A percentile compares a stretch with the other conserved stretches of the same genome.
Evolutionary conservation across 805 yeast genomes (phyloP).

Genomic region (Starmera pachycereana): DNA sequence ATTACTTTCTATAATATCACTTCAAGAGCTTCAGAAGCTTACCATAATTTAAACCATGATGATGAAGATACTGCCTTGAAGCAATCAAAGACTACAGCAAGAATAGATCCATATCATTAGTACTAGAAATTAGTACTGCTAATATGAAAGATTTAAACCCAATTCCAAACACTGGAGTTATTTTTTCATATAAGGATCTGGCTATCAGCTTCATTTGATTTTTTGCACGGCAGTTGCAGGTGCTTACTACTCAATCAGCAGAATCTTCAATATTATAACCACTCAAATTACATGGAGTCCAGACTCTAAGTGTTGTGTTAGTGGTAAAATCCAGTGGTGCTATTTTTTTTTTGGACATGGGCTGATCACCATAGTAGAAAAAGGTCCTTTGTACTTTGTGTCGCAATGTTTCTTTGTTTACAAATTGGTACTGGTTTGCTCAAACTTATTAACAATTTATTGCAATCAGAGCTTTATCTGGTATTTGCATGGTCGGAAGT

Average conservation of each 20-base stretch:
- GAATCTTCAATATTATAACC: conserved; percentile 30
- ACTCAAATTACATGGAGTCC: conserved; percentile 63
- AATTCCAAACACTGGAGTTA: conserved; percentile 43
- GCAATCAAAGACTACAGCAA: conserved; percentile 7
- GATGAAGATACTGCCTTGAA: not conserved
- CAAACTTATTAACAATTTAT: conserved; percentile 47
- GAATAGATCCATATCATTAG: conserved; percentile 19
- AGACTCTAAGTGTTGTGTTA: conserved; percentile 54
- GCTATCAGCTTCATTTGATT: conserved; percentile 69
- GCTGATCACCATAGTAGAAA: conserved; percentile 60
- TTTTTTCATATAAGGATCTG: conserved; percentile 48
- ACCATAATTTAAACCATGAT: not conserved
- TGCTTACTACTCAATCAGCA: conserved; percentile 39
- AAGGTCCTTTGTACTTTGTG: conserved; percentile 49
- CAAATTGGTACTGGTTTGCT: conserved; percentile 58
- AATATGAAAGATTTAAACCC: conserved; percentile 28
- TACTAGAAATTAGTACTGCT: conserved; percentile 18
- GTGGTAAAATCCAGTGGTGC: conserved; percentile 68
- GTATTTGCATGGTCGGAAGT: conserved; percentile 64
- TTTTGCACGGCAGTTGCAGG: conserved; percentile 51
- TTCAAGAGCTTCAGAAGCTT: not conserved
- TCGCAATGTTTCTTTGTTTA: conserved; percentile 38
- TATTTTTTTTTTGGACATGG: conserved; percentile 48
- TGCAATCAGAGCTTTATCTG: conserved; percentile 54
- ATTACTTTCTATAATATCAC: no score